Conservation (phyloP, 371 early-diverging fungal species). For the Mortierella sp. region DNA sequence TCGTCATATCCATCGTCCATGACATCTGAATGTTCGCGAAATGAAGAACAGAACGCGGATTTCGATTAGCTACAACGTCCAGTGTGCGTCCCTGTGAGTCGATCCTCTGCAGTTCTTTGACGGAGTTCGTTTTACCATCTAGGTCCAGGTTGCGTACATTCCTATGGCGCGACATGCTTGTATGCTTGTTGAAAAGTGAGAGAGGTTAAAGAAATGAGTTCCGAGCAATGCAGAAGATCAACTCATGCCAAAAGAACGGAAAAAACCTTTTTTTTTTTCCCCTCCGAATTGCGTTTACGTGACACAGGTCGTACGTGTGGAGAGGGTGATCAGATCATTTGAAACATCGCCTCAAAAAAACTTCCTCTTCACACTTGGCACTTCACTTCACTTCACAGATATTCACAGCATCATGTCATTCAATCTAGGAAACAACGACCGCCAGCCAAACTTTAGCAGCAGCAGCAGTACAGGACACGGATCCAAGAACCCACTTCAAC, state of each 20-base stretch:
- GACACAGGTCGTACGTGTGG: conserved; percentile 3
- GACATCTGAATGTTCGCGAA: conserved; percentile 58
- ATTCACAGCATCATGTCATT: conserved; percentile 18
- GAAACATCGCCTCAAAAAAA: no score
- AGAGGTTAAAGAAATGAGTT: neutral
- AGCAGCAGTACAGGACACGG: neutral
- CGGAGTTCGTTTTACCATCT: conserved; percentile 61
- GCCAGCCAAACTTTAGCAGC: conserved; percentile 18
- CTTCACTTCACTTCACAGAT: neutral
- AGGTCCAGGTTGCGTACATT: conserved; percentile 76
- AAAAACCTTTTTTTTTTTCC: neutral
- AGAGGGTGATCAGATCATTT: no score
- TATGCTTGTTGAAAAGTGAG: neutral
- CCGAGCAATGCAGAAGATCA: neutral
- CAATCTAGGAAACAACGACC: conserved; percentile 41
- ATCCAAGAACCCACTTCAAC: conserved; percentile 19
- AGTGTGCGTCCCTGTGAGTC: neutral
- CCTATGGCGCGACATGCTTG: conserved; percentile 80
- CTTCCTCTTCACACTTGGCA: neutral
- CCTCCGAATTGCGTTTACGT: neutral
- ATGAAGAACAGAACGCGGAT: conserved; percentile 2
- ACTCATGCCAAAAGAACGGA: no score
- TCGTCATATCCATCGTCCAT: conserved; percentile 72
- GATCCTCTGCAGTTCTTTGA: neutral
- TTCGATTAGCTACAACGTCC: neutral